Evolutionary conservation across 257 asterid genomes (phyloP).

Genomic region (Fraxinus anomala): DNA sequence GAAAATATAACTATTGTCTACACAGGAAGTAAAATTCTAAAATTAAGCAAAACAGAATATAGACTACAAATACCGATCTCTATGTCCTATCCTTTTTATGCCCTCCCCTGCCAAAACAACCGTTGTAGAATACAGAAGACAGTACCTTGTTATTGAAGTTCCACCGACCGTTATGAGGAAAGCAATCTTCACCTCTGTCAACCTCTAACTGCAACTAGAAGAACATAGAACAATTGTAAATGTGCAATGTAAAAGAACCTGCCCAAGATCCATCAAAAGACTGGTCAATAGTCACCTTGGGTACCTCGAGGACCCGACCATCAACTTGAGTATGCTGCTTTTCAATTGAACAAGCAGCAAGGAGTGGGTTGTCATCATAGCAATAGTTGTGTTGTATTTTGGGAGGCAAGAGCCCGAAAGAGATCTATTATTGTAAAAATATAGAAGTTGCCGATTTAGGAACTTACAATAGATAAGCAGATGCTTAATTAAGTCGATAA

Average conservation of each 20-base stretch:
- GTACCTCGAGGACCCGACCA: slow-evolving; percentile 23
- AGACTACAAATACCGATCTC: neutral
- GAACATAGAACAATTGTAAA: slow-evolving; percentile 12
- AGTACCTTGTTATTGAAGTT: slow-evolving; percentile 82
- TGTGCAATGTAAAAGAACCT: slow-evolving; percentile 19
- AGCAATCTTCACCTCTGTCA: slow-evolving; percentile 68
- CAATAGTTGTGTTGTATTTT: neutral
- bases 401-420: neutral
- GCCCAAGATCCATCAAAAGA: slow-evolving; percentile 19
- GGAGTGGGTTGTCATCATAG: no score
- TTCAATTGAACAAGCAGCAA: no score
- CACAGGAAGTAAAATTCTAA: slow-evolving; percentile 16
- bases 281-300: slow-evolving; percentile 50
- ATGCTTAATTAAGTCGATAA: neutral
- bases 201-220: slow-evolving; percentile 66
- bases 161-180: slow-evolving; percentile 83
- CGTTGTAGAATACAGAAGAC: neutral
- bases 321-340: no score
- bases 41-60: slow-evolving; percentile 16
- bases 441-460: neutral
- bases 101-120: no score
- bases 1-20: slow-evolving; percentile 1
- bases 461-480: neutral
- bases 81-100: no score
- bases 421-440: no score